Percentiles rank a stretch among this genome's conserved stretches.
Conservation (phyloP, 345 rosid genomes). For the Murraya paniculata region DNA sequence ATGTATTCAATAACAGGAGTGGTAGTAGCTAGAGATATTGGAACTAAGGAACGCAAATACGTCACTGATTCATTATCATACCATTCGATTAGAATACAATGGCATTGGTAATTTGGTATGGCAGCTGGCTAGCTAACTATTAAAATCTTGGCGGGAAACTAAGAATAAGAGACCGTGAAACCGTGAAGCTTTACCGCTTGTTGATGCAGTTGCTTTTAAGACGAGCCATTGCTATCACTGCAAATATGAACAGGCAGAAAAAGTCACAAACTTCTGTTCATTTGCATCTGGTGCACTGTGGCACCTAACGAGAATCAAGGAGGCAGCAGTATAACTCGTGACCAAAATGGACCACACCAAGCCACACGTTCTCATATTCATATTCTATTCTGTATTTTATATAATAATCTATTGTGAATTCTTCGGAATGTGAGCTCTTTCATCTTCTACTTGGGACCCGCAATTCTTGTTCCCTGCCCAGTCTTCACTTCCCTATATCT, state of each 20-base stretch:
- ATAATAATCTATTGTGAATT: no score
- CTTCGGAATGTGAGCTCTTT: conserved; percentile 21
- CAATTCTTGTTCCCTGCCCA: background rate
- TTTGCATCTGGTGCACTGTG: conserved; percentile 9
- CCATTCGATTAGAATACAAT: no score
- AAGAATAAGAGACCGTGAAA: background rate
- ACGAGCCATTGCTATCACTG: background rate
- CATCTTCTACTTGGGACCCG: conserved; percentile 12
- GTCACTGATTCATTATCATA: no score
- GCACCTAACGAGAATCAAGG: background rate
- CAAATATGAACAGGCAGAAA: background rate
- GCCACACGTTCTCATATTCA: background rate
- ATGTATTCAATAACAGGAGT: no score
- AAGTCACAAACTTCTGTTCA: conserved; percentile 3
- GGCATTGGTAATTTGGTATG: no score
- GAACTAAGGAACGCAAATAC: no score
- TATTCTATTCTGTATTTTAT: background rate
- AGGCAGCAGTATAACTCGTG: conserved; percentile 3
- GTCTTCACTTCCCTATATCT: conserved; percentile 26
- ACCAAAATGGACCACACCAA: conserved; percentile 11
- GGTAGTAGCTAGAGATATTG: no score
- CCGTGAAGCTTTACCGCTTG: conserved; percentile 26
- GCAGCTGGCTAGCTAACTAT: background rate
- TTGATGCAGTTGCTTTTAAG: conserved; percentile 12
- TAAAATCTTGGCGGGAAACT: conserved; percentile 3